A percentile compares a stretch with the other conserved stretches of the same genome.
phyloP scores from a whole-genome alignment of 345 rosid species.

The Physaria fendleri region DNA sequence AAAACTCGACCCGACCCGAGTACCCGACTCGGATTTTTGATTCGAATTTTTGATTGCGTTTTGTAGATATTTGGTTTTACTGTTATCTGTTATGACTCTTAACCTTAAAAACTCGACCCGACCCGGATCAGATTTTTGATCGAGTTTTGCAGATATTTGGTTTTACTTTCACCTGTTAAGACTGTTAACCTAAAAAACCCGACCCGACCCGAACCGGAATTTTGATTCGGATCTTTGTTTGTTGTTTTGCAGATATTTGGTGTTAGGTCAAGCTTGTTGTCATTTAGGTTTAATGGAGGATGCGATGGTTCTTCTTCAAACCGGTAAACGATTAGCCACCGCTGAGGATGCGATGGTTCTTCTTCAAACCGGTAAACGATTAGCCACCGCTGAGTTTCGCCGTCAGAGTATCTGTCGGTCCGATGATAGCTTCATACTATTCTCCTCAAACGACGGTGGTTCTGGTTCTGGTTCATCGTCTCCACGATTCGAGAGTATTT shows the following conservation, averaged over 20 bases:
- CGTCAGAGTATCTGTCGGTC: conserved; percentile 80
- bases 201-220: no score
- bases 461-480: conserved; percentile 25
- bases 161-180: no score
- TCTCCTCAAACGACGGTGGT: conserved; percentile 29
- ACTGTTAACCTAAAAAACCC: background rate
- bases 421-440: conserved; percentile 78
- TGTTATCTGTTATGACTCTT: no score
- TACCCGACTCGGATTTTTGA: no score
- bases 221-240: conserved; percentile 20
- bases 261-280: conserved; percentile 91
- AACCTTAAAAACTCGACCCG: no score
- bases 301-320: conserved; percentile 94
- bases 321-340: conserved; percentile 86
- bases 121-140: no score
- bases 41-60: no score
- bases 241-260: conserved; percentile 58
- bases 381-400: conserved; percentile 95
- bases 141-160: no score
- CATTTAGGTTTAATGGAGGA: conserved; percentile 96
- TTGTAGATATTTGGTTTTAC: no score
- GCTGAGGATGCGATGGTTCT: no score
- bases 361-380: no score
- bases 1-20: no score
- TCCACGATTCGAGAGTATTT: conserved; percentile 56